A percentile compares a stretch with the other conserved stretches of the same genome.
Evolutionary conservation across 306 rosid genomes (phyloP).

Genomic region (Rosa lucieae): DNA sequence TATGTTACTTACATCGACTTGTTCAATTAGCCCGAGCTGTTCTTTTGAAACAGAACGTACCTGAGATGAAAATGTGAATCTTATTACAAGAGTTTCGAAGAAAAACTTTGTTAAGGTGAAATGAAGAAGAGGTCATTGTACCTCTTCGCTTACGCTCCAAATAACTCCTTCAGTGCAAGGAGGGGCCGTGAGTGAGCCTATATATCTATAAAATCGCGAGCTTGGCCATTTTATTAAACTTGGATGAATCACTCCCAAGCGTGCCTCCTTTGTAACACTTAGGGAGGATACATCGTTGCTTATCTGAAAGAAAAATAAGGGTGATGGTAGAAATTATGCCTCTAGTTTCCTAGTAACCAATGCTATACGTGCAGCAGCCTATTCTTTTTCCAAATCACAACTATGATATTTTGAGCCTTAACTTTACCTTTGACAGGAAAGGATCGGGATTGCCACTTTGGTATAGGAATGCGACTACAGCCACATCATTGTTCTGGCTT

Average conservation of each 20-base stretch:
- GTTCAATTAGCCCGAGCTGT: slow-evolving; percentile 43
- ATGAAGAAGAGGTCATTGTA: slow-evolving; percentile 9
- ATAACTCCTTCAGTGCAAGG: slow-evolving; percentile 76
- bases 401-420: too few relatives aligned
- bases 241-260: slow-evolving; percentile 53
- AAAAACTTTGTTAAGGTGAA: background rate
- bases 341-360: background rate
- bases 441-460: slow-evolving; percentile 52
- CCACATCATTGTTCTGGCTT: slow-evolving; percentile 29
- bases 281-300: background rate
- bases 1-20: slow-evolving; percentile 41
- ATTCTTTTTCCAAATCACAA: background rate
- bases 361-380: background rate
- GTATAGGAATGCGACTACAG: slow-evolving; percentile 55
- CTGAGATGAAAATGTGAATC: slow-evolving; percentile 18
- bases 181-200: slow-evolving; percentile 75
- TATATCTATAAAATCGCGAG: slow-evolving; percentile 45
- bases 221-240: slow-evolving; percentile 23
- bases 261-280: slow-evolving; percentile 8
- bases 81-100: background rate
- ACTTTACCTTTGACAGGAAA: slow-evolving; percentile 49
- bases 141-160: slow-evolving; percentile 66
- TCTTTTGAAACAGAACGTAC: slow-evolving; percentile 40
- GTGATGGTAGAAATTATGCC: background rate
- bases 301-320: background rate